These are phyloP conservation scores for Irpex lacteus DNA, from an alignment of 1,284 basidiomycete species.

Conservation along the genomic window DNA sequence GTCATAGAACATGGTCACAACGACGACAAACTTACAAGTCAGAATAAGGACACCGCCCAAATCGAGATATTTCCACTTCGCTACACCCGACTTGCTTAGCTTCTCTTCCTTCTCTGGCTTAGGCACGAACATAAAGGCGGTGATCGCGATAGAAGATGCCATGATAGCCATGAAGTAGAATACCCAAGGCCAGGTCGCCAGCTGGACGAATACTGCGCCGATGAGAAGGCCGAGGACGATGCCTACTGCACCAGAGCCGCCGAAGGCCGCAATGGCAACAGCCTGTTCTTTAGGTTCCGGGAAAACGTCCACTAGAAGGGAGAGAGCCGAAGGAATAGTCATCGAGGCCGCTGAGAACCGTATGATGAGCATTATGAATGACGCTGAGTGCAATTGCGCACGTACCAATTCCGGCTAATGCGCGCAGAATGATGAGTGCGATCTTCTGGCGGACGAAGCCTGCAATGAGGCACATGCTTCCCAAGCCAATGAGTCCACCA, in stretches of 20 bases:
- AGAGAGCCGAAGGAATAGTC: conserved; percentile 47
- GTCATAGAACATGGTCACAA: not conserved
- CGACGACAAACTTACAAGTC: conserved; percentile 28
- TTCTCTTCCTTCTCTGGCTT: not conserved
- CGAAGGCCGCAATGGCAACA: conserved; percentile 40
- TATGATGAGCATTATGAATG: not conserved
- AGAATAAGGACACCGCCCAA: conserved; percentile 37
- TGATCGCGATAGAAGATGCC: conserved; percentile 31
- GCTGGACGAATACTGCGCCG: conserved; percentile 41
- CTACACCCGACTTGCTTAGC: conserved; percentile 16
- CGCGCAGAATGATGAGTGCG: conserved; percentile 39
- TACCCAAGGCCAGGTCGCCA: conserved; percentile 41
- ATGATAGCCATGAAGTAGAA: conserved; percentile 43
- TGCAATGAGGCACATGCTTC: conserved; percentile 35
- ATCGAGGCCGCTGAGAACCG: conserved; percentile 34
- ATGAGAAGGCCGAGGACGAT: conserved; percentile 43
- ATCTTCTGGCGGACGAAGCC: conserved; percentile 42
- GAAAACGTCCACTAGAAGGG: conserved; percentile 44
- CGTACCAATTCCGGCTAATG: conserved; percentile 39
- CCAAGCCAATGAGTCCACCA: conserved; percentile 33
- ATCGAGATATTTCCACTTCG: conserved; percentile 34
- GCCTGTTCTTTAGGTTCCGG: conserved; percentile 42
- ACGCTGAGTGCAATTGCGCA: not conserved
- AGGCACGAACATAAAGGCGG: conserved; percentile 36
- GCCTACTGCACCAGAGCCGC: conserved; percentile 43